These are phyloP conservation scores for Cladosporium sp. DNA, from an alignment of 2,329 filamentous ascomycete species.

Conservation along the genomic window DNA sequence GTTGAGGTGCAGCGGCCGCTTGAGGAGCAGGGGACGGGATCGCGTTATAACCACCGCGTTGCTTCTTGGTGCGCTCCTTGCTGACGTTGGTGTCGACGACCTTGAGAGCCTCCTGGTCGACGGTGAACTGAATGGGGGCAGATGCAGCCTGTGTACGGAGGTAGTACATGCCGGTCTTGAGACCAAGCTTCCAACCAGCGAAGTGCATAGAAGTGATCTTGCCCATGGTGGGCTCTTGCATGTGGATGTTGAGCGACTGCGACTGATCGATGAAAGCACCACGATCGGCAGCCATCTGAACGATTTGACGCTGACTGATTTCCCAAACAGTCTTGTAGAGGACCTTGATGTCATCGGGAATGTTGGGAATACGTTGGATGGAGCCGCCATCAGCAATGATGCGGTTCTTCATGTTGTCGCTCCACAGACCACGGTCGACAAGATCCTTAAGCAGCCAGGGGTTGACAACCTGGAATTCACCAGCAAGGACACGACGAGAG, in stretches of 20 bases:
- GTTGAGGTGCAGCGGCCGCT: constrained; percentile 51
- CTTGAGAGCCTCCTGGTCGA: constrained; percentile 92
- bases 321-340: constrained; percentile 99
- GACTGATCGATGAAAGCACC: constrained; percentile 99
- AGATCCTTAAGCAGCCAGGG: constrained; percentile 98
- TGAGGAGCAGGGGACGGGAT: constrained; percentile 33
- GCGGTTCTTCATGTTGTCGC: constrained; percentile 99
- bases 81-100: constrained; percentile 76
- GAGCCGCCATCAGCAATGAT: constrained; percentile 97
- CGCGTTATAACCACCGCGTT: constrained; percentile 41
- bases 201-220: constrained; percentile 99
- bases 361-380: constrained; percentile 94
- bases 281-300: constrained; percentile 97
- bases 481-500: constrained; percentile 93
- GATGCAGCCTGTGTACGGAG: constrained; percentile 95
- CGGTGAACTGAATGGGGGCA: constrained; percentile 96
- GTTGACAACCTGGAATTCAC: constrained; percentile 99
- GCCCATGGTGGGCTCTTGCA: constrained; percentile 99
- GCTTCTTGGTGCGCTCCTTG: constrained; percentile 63
- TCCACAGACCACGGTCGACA: constrained; percentile 97
- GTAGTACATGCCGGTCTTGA: constrained; percentile 99
- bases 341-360: constrained; percentile 89
- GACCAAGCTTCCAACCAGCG: constrained; percentile 94
- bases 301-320: constrained; percentile 89
- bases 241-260: constrained; percentile 98